Evolutionary conservation across 2,329 filamentous ascomycete species (phyloP).

Genomic region (Aspergillus hiratsukae): DNA sequence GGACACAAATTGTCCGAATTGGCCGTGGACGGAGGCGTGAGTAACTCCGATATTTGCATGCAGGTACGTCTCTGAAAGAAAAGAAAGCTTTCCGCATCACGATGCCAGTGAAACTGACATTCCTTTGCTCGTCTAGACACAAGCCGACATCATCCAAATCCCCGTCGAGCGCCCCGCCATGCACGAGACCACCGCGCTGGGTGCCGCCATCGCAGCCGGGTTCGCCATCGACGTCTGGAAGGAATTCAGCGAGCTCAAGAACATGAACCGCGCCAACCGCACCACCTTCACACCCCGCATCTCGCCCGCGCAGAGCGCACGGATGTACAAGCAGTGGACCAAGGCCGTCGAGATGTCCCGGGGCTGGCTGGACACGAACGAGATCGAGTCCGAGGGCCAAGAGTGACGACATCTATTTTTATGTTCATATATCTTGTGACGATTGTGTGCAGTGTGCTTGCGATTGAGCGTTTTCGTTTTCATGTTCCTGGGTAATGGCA

Average conservation of each 20-base stretch:
- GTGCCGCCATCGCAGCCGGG: constrained; percentile 85
- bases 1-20: constrained; percentile 69
- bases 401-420: constrained; percentile 7
- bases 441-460: constrained; percentile 1
- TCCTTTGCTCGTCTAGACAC: constrained; percentile 50
- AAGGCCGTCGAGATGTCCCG: constrained; percentile 75
- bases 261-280: constrained; percentile 66
- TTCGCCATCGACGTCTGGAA: constrained; percentile 77
- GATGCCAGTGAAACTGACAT: constrained; percentile 9
- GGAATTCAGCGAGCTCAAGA: constrained; percentile 66
- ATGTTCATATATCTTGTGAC: constrained; percentile 2
- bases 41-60: constrained; percentile 85
- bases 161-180: constrained; percentile 79
- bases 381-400: constrained; percentile 23
- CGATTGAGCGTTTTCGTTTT: constrained; percentile 11
- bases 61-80: constrained; percentile 48
- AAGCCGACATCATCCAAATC: constrained; percentile 81
- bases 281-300: constrained; percentile 67
- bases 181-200: constrained; percentile 85
- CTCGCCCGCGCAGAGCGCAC: constrained; percentile 52
- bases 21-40: constrained; percentile 85
- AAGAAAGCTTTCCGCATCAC: neutral
- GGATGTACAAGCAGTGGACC: constrained; percentile 67
- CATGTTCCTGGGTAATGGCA: neutral
- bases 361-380: constrained; percentile 54